Evolutionary conservation across 2,329 filamentous ascomycete genomes (phyloP).

Genomic region (Trichoderma atrobrunneum): DNA sequence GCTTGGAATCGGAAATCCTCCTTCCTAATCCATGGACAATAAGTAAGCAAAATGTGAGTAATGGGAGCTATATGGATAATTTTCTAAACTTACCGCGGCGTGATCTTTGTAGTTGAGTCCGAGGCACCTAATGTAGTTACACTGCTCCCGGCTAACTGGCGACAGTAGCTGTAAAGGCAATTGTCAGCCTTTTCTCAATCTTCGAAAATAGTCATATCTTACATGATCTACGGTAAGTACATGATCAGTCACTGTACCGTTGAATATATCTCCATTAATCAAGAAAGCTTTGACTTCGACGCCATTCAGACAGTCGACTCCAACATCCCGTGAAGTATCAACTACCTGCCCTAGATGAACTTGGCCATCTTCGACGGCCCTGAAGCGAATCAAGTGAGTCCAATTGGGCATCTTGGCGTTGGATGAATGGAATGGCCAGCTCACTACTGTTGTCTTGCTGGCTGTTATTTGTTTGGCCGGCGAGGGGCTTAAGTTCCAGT

Average conservation of each 20-base stretch:
- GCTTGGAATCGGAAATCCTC: conserved; percentile 8
- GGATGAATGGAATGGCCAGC: background rate
- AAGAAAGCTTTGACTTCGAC: background rate
- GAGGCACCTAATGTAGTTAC: conserved; percentile 20
- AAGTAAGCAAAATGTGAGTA: background rate
- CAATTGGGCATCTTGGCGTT: background rate
- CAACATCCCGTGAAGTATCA: background rate
- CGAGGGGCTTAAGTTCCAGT: background rate
- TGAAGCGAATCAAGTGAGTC: conserved; percentile 13
- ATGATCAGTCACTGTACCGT: background rate
- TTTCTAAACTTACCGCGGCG: background rate
- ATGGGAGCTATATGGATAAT: background rate
- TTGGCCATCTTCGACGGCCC: conserved; percentile 9
- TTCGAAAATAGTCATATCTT: background rate
- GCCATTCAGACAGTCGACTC: background rate
- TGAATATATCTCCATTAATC: background rate
- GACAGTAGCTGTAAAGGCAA: background rate
- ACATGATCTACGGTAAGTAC: background rate
- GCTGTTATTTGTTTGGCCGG: background rate
- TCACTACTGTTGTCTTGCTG: background rate
- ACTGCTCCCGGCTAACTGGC: background rate
- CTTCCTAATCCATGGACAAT: background rate
- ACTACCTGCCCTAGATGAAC: conserved; percentile 8
- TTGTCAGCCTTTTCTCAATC: background rate
- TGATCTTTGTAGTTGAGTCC: conserved; percentile 27